Evolutionary conservation across 192 early-diverging fungal species (phyloP).

Genomic region (Chytriomyces sp.): DNA sequence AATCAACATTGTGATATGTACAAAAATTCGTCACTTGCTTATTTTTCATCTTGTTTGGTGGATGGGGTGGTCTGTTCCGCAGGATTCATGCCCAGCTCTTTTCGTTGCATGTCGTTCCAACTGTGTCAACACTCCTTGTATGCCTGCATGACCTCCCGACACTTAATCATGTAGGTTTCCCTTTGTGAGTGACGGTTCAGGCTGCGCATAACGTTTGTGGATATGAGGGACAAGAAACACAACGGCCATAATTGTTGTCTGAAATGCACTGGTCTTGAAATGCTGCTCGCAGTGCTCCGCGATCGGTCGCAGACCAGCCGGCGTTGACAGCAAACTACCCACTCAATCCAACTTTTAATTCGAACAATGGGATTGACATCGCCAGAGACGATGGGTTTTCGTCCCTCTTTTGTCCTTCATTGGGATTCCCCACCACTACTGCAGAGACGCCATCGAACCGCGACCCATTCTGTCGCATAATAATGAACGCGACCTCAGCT

Average conservation of each 20-base stretch:
- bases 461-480: too few relatives aligned
- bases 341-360: neutral
- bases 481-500: too few relatives aligned
- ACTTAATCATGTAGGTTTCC: conserved; percentile 1
- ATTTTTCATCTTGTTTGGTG: neutral
- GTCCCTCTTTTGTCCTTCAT: too few relatives aligned
- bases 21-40: neutral
- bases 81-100: neutral
- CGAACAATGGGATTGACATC: neutral
- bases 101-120: conserved; percentile 15
- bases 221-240: neutral
- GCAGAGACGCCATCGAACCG: too few relatives aligned
- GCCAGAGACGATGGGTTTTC: neutral
- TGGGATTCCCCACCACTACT: too few relatives aligned
- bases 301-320: conserved; percentile 15
- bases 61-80: neutral
- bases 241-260: conserved; percentile 21
- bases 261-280: conserved; percentile 22
- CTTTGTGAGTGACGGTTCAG: neutral
- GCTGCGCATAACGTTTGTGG: neutral
- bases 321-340: neutral
- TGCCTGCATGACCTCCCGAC: neutral
- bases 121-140: conserved; percentile 9
- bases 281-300: conserved; percentile 2
- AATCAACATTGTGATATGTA: neutral